These are phyloP conservation scores for Astraeus odoratus DNA, from an alignment of 768 basidiomycete genomes.

Conservation along the genomic window DNA sequence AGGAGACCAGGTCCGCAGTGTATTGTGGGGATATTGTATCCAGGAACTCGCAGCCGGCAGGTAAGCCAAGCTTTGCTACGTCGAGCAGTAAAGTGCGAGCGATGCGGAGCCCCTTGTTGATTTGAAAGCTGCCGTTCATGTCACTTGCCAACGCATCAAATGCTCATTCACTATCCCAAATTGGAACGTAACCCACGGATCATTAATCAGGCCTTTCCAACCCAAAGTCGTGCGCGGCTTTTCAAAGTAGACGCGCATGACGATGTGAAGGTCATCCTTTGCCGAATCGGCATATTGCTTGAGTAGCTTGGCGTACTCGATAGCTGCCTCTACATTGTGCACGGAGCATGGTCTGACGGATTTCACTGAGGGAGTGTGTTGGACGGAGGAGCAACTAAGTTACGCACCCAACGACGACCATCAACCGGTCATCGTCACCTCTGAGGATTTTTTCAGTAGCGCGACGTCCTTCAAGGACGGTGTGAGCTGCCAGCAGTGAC, in stretches of 20 bases:
- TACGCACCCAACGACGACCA: conserved; percentile 83
- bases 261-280: conserved; percentile 82
- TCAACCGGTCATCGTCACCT: conserved; percentile 85
- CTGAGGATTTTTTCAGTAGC: conserved; percentile 72
- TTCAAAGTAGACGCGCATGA: conserved; percentile 99
- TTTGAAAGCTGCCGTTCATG: conserved; percentile 88
- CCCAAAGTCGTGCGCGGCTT: conserved; percentile 95
- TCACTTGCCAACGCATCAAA: conserved; percentile 30
- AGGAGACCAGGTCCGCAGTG: conserved; percentile 87
- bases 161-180: conserved; percentile 1
- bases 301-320: conserved; percentile 81
- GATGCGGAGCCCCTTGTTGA: conserved; percentile 90
- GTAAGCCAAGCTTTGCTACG: conserved; percentile 83
- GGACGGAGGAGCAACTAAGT: neutral
- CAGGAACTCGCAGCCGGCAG: conserved; percentile 95
- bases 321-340: conserved; percentile 78
- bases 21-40: conserved; percentile 78
- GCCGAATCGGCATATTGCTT: conserved; percentile 73
- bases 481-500: conserved; percentile 75
- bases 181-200: conserved; percentile 44
- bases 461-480: conserved; percentile 80
- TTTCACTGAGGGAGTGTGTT: conserved; percentile 4
- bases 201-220: conserved; percentile 99
- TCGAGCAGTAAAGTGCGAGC: conserved; percentile 86
- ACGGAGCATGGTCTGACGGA: conserved; percentile 81